phyloP scores from a whole-genome alignment of 1,284 basidiomycete species.

The Apiotrichum sp. region DNA sequence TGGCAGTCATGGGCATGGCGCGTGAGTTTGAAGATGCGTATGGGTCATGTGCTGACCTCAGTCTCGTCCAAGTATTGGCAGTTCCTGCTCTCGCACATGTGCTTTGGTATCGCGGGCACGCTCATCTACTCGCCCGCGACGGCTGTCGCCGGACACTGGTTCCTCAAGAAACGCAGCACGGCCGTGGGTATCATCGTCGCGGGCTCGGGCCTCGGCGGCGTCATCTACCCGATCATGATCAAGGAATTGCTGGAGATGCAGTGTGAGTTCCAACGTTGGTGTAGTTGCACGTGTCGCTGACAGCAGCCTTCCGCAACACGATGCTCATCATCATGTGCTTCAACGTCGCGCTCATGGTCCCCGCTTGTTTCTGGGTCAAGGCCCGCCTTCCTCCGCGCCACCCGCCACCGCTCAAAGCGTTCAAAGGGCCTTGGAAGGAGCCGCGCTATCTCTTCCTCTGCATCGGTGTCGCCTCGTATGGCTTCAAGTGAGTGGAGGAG shows the following conservation, averaged over 20 bases:
- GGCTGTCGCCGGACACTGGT: constrained; percentile 43
- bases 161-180: constrained; percentile 32
- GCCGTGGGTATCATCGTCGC: constrained; percentile 40
- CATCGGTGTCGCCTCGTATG: constrained; percentile 18
- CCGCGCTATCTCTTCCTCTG: constrained; percentile 28
- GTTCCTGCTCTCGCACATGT: constrained; percentile 37
- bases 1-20: neutral
- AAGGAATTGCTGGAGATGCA: constrained; percentile 28
- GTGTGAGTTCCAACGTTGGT: constrained; percentile 16
- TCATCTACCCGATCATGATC: constrained; percentile 43
- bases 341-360: constrained; percentile 19
- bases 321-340: constrained; percentile 23
- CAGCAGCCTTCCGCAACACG: constrained; percentile 15
- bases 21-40: neutral
- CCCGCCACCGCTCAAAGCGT: constrained; percentile 10
- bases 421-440: constrained; percentile 29
- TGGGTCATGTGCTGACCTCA: constrained; percentile 3
- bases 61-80: constrained; percentile 44
- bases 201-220: constrained; percentile 40
- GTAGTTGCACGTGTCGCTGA: neutral
- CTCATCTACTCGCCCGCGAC: constrained; percentile 39
- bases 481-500: constrained; percentile 11
- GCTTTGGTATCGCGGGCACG: constrained; percentile 33
- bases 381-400: constrained; percentile 22
- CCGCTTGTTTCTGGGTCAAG: constrained; percentile 20